Conservation (phyloP, 257 asterid genomes). For the Primulina huaijiensis region DNA sequence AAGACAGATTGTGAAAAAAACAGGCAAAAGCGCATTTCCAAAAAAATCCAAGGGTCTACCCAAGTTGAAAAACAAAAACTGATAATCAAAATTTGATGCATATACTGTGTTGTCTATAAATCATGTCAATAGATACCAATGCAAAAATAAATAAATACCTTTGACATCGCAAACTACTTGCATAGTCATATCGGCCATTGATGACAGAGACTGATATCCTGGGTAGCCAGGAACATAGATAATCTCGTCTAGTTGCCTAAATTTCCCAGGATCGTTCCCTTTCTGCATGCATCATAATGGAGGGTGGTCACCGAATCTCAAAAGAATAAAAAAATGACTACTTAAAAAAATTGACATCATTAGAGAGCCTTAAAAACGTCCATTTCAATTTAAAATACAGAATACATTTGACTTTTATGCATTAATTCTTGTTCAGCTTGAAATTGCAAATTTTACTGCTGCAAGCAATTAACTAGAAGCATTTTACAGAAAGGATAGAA, state of each 20-base stretch:
- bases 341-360: constrained; percentile 1
- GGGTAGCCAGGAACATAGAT: constrained; percentile 62
- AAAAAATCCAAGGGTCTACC: too few species aligned
- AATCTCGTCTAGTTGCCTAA: constrained; percentile 92
- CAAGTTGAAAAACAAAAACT: too few species aligned
- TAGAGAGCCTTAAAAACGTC: constrained; percentile 11
- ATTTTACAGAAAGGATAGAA: constrained; percentile 7
- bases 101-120: not conserved
- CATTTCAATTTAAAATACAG: constrained; percentile 14
- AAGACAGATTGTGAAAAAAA: too few species aligned
- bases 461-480: constrained; percentile 15
- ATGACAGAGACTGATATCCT: constrained; percentile 62
- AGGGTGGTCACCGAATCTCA: constrained; percentile 21
- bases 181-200: constrained; percentile 71
- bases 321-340: not conserved
- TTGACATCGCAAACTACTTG: constrained; percentile 83
- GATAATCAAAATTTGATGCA: too few species aligned
- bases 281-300: constrained; percentile 48
- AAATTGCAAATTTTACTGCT: not conserved
- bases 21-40: too few species aligned
- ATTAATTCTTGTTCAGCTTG: constrained; percentile 18
- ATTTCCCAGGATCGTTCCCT: constrained; percentile 78
- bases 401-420: constrained; percentile 8
- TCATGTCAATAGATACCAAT: not conserved
- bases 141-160: constrained; percentile 44